Percentiles rank a stretch among this genome's conserved stretches.
Conservation (phyloP, 2,329 filamentous ascomycete genomes). For the Dendryphion nanum region DNA sequence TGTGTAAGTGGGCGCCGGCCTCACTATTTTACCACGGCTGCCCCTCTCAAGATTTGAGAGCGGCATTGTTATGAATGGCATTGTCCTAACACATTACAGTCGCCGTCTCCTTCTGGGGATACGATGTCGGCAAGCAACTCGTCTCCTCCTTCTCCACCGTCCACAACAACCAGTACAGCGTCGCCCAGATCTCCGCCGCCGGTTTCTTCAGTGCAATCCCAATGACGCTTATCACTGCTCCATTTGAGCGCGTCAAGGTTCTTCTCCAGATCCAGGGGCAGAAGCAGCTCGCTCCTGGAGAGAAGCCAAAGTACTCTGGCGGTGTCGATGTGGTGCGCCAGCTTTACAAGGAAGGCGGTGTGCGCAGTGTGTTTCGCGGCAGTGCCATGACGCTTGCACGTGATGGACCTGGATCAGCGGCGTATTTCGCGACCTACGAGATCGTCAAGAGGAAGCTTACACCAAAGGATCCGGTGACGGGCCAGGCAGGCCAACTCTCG, state of each 20-base stretch:
- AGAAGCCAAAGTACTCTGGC: constrained; percentile 89
- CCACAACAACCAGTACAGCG: constrained; percentile 69
- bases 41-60: background rate
- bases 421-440: constrained; percentile 98
- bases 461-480: constrained; percentile 69
- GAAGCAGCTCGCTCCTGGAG: constrained; percentile 76
- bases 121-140: constrained; percentile 90
- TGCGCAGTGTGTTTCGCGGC: constrained; percentile 90
- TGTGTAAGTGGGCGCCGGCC: constrained; percentile 69
- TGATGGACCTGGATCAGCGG: constrained; percentile 88
- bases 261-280: constrained; percentile 97
- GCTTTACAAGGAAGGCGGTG: constrained; percentile 85
- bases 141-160: constrained; percentile 68
- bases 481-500: constrained; percentile 75
- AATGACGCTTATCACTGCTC: constrained; percentile 97
- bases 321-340: constrained; percentile 88
- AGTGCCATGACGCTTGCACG: constrained; percentile 86
- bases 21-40: background rate
- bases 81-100: constrained; percentile 47
- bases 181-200: constrained; percentile 84
- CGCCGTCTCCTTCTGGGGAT: constrained; percentile 74
- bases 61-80: too few relatives aligned
- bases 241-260: constrained; percentile 98
- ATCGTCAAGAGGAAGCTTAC: constrained; percentile 86
- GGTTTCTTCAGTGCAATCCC: constrained; percentile 95